Evolutionary conservation across 768 basidiomycete species (phyloP), one percentile per base, ranked within the genome.

Genomic region (Amanita exitialis): DNA sequence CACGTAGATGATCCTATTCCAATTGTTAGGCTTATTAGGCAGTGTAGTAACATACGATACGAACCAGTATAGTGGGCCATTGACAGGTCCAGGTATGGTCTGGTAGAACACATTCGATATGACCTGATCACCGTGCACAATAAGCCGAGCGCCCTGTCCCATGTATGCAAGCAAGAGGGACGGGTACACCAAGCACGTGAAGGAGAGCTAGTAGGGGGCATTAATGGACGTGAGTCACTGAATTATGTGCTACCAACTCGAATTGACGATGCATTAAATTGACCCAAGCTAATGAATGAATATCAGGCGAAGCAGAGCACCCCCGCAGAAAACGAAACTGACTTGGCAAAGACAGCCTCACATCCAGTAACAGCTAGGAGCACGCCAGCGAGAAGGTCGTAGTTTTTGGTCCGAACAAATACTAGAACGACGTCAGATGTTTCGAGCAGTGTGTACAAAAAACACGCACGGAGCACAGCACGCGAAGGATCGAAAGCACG

Each of bases 341-440:
- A 82, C 80, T 83, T 82, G 7, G 82, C 81, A 61, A 82, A 82
- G 46, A 82, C 65, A 0, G 80, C 81, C 59, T 86, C 83, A 56
- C 76, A 80, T 0, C 85, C 85, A 0, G 85, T 87, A 13, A 86
- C 54, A 1, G 78, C 74, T 1, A 87, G 74, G 3, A 87, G 65
- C 1, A 86, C 72, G 35, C 83, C 84, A 6, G 79, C 70, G 0
- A 87, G 72, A 5, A 77, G 60, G 51, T 80, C 79, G 53, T 78
- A 85, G 52, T 83, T 62, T 49, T 64, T 67, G 1, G 82, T 86
- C 9, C 83, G 73, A 1, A 84, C 79, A 53, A 87, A 87, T 15
- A 77, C 79, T 82, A 50, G 30, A 48, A 48, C 10, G 28, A 7
- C 18, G 37, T 23, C 34, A 37, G 25, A 23, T 49, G 28, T 16